phyloP scores from a whole-genome alignment of 495 filamentous ascomycete species.

The Thermochaetoides thermophila region DNA sequence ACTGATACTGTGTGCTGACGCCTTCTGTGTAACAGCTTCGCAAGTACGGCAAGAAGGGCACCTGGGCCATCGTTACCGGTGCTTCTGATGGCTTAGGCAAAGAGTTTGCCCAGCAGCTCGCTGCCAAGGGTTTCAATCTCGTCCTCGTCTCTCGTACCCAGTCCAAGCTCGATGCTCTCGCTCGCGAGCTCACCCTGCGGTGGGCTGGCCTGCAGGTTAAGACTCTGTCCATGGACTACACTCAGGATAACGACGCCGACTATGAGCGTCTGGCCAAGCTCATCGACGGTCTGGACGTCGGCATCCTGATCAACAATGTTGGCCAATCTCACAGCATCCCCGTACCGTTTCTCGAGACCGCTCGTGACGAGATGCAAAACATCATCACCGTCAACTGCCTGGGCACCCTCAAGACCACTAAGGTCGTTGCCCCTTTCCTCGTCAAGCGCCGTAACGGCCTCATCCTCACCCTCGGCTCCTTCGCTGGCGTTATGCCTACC shows the following conservation, averaged over 20 bases:
- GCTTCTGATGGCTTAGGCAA: conserved; percentile 95
- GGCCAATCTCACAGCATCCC: conserved; percentile 88
- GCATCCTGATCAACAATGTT: conserved; percentile 92
- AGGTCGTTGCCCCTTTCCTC: conserved; percentile 76
- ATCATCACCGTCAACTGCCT: conserved; percentile 93
- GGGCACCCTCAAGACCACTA: conserved; percentile 74
- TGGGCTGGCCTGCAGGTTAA: conserved; percentile 52
- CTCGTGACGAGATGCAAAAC: conserved; percentile 60
- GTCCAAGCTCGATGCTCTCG: conserved; percentile 69
- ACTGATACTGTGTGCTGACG: not conserved
- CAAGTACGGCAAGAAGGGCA: conserved; percentile 81
- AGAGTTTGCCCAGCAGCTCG: conserved; percentile 84
- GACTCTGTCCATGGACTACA: conserved; percentile 81
- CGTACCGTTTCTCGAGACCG: conserved; percentile 69
- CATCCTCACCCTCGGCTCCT: conserved; percentile 93
- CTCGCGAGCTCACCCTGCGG: conserved; percentile 56
- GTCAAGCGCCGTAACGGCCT: conserved; percentile 66
- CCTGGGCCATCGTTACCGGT: conserved; percentile 89
- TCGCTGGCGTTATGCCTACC: conserved; percentile 79
- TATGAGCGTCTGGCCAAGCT: conserved; percentile 55
- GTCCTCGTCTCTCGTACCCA: conserved; percentile 86
- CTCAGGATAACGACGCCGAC: conserved; percentile 57
- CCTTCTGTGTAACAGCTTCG: conserved; percentile 46
- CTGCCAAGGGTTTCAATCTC: conserved; percentile 82
- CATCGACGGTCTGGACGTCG: conserved; percentile 60